phyloP scores from a whole-genome alignment of 495 filamentous ascomycete genomes.

The Penicillium silybi region DNA sequence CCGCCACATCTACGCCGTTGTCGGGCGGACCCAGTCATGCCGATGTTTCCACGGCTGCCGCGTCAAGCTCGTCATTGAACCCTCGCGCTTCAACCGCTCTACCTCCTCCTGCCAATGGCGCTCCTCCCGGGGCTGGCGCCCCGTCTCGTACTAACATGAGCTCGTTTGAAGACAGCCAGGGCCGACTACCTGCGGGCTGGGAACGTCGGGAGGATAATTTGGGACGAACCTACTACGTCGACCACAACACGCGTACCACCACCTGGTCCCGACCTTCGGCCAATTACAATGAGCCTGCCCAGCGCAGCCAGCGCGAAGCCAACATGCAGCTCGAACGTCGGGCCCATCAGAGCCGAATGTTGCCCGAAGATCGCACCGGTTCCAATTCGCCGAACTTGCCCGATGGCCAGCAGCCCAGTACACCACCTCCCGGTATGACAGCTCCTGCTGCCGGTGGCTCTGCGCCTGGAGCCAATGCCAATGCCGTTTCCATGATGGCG shows the following conservation, averaged over 20 bases:
- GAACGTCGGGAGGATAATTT: conserved; percentile 94
- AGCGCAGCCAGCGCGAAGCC: conserved; percentile 74
- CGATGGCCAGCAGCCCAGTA: conserved; percentile 54
- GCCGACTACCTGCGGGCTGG: conserved; percentile 89
- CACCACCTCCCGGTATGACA: conserved; percentile 39
- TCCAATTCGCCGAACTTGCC: conserved; percentile 82
- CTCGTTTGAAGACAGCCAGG: conserved; percentile 93
- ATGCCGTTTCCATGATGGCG: conserved; percentile 81
- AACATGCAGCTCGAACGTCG: conserved; percentile 88
- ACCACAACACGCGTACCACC: conserved; percentile 94
- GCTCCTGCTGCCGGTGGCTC: not conserved
- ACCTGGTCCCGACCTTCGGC: conserved; percentile 90
- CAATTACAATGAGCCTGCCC: conserved; percentile 72
- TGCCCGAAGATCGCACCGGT: conserved; percentile 93
- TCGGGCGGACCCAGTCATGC: conserved; percentile 28
- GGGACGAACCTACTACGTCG: conserved; percentile 97
- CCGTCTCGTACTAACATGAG: conserved; percentile 60
- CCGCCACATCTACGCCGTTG: conserved; percentile 26
- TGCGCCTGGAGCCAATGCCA: conserved; percentile 44
- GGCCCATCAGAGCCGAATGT: conserved; percentile 89
- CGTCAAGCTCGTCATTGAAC: conserved; percentile 35
- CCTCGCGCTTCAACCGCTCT: conserved; percentile 39
- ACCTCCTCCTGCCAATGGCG: conserved; percentile 31
- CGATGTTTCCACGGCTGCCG: conserved; percentile 28
- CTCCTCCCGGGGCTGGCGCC: conserved; percentile 41